These are phyloP conservation scores for Acanthamoeba polyphaga DNA, from an alignment of 208 protist genomes.

Conservation along the genomic window DNA sequence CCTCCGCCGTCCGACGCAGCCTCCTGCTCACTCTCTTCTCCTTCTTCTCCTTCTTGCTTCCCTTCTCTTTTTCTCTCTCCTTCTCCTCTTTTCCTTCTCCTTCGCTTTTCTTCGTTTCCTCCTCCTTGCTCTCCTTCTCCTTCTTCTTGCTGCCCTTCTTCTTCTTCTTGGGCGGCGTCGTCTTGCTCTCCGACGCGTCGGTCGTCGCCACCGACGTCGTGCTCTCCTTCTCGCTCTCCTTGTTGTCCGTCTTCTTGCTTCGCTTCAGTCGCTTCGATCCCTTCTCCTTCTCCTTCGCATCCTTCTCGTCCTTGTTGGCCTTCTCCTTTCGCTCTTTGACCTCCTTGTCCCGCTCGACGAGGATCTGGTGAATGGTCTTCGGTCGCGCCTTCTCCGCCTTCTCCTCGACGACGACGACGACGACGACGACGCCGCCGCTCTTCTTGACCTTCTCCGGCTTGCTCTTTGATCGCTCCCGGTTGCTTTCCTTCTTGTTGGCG, in stretches of 20 bases:
- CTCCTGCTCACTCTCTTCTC: constrained; percentile 20
- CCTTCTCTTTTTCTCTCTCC: neutral
- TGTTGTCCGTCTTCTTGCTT: constrained; percentile 45
- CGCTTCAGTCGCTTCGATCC: neutral
- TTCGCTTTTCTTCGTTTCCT: neutral
- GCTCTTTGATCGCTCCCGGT: neutral
- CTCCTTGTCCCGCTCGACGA: neutral
- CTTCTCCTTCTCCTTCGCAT: constrained; percentile 13
- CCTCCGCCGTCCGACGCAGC: neutral
- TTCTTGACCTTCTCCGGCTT: neutral
- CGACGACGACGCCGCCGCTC: neutral
- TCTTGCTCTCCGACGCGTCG: neutral
- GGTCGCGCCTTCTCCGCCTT: neutral
- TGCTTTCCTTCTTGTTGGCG: neutral
- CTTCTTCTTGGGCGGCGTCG: neutral
- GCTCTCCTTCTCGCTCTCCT: neutral
- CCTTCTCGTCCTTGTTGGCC: neutral
- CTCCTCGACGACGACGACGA: neutral
- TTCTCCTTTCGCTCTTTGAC: neutral
- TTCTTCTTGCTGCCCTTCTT: constrained; percentile 17
- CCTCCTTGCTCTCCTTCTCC: neutral
- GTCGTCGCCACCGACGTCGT: neutral
- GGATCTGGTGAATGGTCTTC: neutral
- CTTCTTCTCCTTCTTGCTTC: neutral
- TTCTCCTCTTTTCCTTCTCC: neutral